These are phyloP conservation scores for Gynochthodes officinalis DNA, from an alignment of 257 asterid species.

Conservation along the genomic window DNA sequence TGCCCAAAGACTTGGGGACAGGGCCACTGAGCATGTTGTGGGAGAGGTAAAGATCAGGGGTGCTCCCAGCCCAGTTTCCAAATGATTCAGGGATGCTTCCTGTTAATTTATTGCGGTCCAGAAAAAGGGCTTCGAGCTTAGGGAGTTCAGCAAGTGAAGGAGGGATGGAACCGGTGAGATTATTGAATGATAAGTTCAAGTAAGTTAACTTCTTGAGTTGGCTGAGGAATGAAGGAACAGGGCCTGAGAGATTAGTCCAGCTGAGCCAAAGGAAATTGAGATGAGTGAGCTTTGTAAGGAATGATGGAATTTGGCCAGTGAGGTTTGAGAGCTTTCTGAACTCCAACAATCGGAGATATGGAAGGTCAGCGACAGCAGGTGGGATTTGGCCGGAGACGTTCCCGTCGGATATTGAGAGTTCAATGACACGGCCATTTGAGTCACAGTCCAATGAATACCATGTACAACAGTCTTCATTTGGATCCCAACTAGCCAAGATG, in stretches of 20 bases:
- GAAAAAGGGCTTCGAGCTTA: constrained; percentile 26
- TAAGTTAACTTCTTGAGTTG: no score
- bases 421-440: not conserved
- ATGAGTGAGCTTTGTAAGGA: constrained; percentile 26
- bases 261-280: no score
- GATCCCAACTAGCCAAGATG: not conserved
- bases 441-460: not conserved
- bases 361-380: constrained; percentile 17
- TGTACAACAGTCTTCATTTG: not conserved
- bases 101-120: no score
- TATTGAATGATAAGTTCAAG: constrained; percentile 4
- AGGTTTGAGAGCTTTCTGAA: constrained; percentile 22
- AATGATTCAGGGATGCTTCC: no score
- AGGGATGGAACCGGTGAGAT: constrained; percentile 17
- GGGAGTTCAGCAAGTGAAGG: constrained; percentile 31
- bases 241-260: constrained; percentile 30
- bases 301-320: constrained; percentile 31
- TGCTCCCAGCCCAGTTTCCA: constrained; percentile 26
- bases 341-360: constrained; percentile 21
- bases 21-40: constrained; percentile 57
- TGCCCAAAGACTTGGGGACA: constrained; percentile 37
- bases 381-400: not conserved
- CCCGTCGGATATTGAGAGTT: not conserved
- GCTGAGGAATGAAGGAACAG: constrained; percentile 33
- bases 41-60: constrained; percentile 38